Evolutionary conservation across 768 basidiomycete species (phyloP).

Genomic region (Mycena alexandri): DNA sequence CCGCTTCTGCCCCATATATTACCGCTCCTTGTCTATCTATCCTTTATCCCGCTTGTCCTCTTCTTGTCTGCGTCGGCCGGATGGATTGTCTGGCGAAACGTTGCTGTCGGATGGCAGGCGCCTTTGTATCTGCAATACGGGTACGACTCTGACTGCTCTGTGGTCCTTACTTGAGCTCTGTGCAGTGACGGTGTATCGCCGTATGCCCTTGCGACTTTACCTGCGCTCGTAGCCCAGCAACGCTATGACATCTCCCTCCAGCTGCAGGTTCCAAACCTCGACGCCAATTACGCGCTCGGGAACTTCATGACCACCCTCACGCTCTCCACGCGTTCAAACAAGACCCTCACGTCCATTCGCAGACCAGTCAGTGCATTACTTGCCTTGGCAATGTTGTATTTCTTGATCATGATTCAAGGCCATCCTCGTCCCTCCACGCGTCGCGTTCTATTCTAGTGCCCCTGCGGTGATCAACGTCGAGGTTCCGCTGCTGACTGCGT

Average conservation of each 20-base stretch:
- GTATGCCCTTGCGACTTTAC: slow-evolving; percentile 69
- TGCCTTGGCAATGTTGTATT: background rate
- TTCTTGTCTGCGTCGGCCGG: slow-evolving; percentile 76
- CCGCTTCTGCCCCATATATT: slow-evolving; percentile 63
- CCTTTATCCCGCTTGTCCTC: slow-evolving; percentile 73
- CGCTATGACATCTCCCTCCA: slow-evolving; percentile 82
- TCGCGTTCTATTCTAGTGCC: slow-evolving; percentile 54
- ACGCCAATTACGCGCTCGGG: slow-evolving; percentile 79
- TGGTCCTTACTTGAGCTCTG: slow-evolving; percentile 16
- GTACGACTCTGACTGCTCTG: slow-evolving; percentile 54
- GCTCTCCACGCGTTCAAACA: slow-evolving; percentile 70
- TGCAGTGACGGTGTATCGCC: slow-evolving; percentile 73
- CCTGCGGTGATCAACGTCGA: slow-evolving; percentile 61
- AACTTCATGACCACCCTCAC: slow-evolving; percentile 87
- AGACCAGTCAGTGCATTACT: slow-evolving; percentile 67
- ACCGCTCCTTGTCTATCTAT: slow-evolving; percentile 71
- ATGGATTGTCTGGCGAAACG: slow-evolving; percentile 78
- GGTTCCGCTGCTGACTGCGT: slow-evolving; percentile 70
- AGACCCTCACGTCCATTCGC: slow-evolving; percentile 70
- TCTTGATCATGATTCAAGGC: slow-evolving; percentile 56
- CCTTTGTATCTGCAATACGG: slow-evolving; percentile 85
- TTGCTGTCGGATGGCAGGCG: slow-evolving; percentile 78
- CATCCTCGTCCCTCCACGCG: slow-evolving; percentile 63
- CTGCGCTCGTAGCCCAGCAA: slow-evolving; percentile 68
- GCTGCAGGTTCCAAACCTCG: slow-evolving; percentile 72